Evolutionary conservation across 2,329 filamentous ascomycete genomes (phyloP).

Genomic region (Samsoniella hepiali): DNA sequence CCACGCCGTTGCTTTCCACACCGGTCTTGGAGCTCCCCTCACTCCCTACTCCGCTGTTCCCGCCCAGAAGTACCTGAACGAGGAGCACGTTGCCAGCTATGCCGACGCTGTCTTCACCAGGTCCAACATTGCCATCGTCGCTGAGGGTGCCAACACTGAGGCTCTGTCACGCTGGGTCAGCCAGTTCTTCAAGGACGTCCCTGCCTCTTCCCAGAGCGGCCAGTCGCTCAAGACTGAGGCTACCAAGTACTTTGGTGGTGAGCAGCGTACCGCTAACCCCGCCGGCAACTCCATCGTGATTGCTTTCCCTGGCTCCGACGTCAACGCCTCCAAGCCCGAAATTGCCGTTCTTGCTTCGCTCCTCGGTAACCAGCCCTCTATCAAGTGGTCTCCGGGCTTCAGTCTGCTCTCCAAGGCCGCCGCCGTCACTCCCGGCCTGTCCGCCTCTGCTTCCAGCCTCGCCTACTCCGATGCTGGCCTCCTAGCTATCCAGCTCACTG

Average conservation of each 20-base stretch:
- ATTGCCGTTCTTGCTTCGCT: constrained; percentile 82
- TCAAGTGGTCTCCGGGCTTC: constrained; percentile 96
- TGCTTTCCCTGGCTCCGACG: constrained; percentile 87
- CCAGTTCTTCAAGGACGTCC: constrained; percentile 80
- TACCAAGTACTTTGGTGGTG: constrained; percentile 89
- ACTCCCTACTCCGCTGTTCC: constrained; percentile 70
- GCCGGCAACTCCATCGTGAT: constrained; percentile 81
- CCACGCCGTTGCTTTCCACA: constrained; percentile 87
- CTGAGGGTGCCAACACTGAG: constrained; percentile 75
- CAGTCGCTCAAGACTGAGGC: constrained; percentile 56
- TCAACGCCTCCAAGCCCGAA: constrained; percentile 81
- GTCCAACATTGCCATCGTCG: constrained; percentile 86
- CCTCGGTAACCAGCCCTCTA: constrained; percentile 82
- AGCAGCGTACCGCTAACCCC: constrained; percentile 80
- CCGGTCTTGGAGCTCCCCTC: constrained; percentile 77
- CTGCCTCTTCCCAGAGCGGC: constrained; percentile 50
- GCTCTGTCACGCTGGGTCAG: constrained; percentile 85
- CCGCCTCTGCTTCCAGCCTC: constrained; percentile 70
- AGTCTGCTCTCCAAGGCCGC: constrained; percentile 81
- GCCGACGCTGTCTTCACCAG: constrained; percentile 79
- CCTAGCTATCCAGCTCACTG: constrained; percentile 76
- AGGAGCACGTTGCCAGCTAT: constrained; percentile 70
- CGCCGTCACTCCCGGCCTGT: constrained; percentile 61
- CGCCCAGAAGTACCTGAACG: constrained; percentile 75
- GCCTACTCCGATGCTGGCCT: constrained; percentile 94